Conservation (phyloP, 179 eudicot genomes). For the Silene vulgaris region DNA sequence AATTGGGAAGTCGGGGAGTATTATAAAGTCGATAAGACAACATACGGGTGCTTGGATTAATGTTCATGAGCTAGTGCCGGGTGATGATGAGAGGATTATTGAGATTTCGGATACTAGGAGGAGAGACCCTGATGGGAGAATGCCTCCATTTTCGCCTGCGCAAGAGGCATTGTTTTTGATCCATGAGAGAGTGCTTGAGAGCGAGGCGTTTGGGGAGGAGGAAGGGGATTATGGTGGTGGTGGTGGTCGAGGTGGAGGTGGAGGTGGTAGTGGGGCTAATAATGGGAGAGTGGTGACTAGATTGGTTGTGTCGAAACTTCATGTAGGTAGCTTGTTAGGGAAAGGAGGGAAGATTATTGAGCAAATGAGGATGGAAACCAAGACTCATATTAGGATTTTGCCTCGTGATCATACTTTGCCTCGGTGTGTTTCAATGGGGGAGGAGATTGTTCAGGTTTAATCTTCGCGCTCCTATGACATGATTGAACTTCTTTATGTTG, state of each 20-base stretch:
- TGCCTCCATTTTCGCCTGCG: constrained; percentile 84
- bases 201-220: constrained; percentile 49
- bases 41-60: constrained; percentile 96
- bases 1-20: constrained; percentile 85
- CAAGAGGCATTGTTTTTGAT: constrained; percentile 86
- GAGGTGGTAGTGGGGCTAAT: constrained; percentile 25
- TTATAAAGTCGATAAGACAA: constrained; percentile 81
- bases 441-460: constrained; percentile 97
- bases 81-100: constrained; percentile 88
- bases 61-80: constrained; percentile 72
- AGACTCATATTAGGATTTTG: constrained; percentile 85
- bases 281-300: constrained; percentile 64
- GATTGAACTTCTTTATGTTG: constrained; percentile 9
- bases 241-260: constrained; percentile 35
- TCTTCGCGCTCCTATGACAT: constrained; percentile 25
- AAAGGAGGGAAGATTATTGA: constrained; percentile 97
- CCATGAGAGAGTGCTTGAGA: constrained; percentile 87
- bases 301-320: constrained; percentile 88
- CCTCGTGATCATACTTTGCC: constrained; percentile 88
- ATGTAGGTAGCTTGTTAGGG: constrained; percentile 89
- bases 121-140: constrained; percentile 82
- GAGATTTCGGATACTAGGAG: constrained; percentile 85
- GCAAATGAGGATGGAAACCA: constrained; percentile 95
- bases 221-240: constrained; percentile 42
- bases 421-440: constrained; percentile 77